Evolutionary conservation across 1,284 basidiomycete species (phyloP), one percentile per base, ranked within the genome.

Genomic region (Trichosporon coremiiforme): DNA sequence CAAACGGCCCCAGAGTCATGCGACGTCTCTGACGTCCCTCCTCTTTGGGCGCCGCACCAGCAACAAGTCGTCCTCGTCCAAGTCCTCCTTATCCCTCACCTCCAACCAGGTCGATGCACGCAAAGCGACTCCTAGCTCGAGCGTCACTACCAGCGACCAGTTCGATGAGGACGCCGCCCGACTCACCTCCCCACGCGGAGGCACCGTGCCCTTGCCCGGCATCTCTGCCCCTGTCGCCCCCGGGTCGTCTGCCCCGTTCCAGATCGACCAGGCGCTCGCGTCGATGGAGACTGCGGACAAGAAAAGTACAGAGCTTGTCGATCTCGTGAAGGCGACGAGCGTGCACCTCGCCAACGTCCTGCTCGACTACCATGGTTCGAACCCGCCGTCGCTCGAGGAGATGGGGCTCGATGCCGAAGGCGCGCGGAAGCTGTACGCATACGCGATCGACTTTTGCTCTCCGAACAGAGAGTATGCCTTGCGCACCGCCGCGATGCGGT

Each of bases 401-500:
- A 62, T 73, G 5, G 72, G 68, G 8, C 50, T 73, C 12, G 62
- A 36, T 12, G 36, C 74, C 2, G 53, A 71, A 20, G 72, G 79
- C 20, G 68, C 79, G 5, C 71, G 69, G 15, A 75, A 70, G 2
- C 70, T 82, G 5, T 81, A 79, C 57, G 65, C 53, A 0, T 74
- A 76, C 38, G 77, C 77, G 6, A 74, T 77, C 25, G 68, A 71
- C 5, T 75, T 77, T 53, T 74, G 75, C 29, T 70, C 75, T 13
- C 71, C 75, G 0, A 70, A 71, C 13, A 67, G 74, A 3, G 77
- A 79, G 31, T 68, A 75, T 15, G 41, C 72, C 5, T 70, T 81
- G 13, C 74, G 80, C 5, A 82, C 75, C 4, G 74, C 79, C 3
- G 76, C 79, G 5, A 75, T 81, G 12, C 74, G 80, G 9, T 73